Percentiles rank a stretch among this genome's conserved stretches.
phyloP scores from a whole-genome alignment of 805 yeast species.

The Kodamaea lidongshanica region DNA sequence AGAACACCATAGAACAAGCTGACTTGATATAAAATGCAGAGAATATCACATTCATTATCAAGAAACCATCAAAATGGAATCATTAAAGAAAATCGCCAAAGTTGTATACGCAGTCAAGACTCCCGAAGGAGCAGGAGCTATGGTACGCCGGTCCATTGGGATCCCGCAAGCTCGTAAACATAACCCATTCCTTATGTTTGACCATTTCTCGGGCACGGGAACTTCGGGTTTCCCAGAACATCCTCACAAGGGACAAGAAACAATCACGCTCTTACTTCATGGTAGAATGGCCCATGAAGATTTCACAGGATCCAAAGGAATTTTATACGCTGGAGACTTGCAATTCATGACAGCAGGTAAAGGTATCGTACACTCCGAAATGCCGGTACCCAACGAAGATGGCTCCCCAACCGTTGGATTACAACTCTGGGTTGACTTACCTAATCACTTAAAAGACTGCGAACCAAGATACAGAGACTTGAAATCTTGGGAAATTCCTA shows the following conservation, averaged over 20 bases:
- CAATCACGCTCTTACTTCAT: constrained; percentile 58
- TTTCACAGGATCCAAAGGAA: constrained; percentile 75
- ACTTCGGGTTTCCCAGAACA: constrained; percentile 78
- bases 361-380: constrained; percentile 82
- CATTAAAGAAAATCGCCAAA: too few species aligned
- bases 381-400: constrained; percentile 54
- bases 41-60: too few species aligned
- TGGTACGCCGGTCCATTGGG: constrained; percentile 78
- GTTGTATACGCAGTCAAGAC: constrained; percentile 54
- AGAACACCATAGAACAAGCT: too few species aligned
- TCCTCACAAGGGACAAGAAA: constrained; percentile 79
- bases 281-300: constrained; percentile 80
- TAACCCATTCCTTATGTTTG: constrained; percentile 76
- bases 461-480: constrained; percentile 78
- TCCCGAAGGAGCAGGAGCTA: constrained; percentile 82
- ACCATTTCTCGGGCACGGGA: constrained; percentile 63
- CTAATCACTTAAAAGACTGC: constrained; percentile 52
- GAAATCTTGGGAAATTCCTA: constrained; percentile 63
- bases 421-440: constrained; percentile 87
- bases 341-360: constrained; percentile 93
- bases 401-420: constrained; percentile 54
- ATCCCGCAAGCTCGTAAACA: constrained; percentile 61
- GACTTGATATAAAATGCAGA: too few species aligned
- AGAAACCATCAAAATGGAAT: too few species aligned
- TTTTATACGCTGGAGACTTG: constrained; percentile 72